Evolutionary conservation across 371 early-diverging fungal genomes (phyloP), one percentile per base, ranked within the genome.

Genomic region (Aphelidium insulamus): DNA sequence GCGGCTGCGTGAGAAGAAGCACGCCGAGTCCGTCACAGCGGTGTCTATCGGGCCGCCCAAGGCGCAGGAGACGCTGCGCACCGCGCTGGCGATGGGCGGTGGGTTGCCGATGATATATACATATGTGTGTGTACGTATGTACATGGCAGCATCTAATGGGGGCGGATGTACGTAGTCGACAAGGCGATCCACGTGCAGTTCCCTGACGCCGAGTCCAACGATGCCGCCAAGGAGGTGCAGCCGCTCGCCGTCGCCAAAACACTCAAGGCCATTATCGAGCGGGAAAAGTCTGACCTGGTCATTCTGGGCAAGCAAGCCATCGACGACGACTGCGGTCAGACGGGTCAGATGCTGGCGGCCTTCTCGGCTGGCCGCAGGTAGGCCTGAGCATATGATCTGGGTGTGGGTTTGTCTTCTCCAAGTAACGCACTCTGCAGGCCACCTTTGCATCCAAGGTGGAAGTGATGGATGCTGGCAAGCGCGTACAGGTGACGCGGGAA

Each of bases 261-360:
- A 29, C 54, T 94, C 46, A 74, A 74, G 63, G 79, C 77, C 23
- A 54, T 80, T 26, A 68, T 75, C 20, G 77, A 76, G 30, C 78
- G 82, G 65, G 86, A 90, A 48, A 82, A 86, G 59, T 75, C 85
- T 22, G 77, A 86, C 46, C 52, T 94, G 28, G 76, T 92, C 21
- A 77, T 97, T 35, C 55, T 97, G 39, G 97, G 97, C 39, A 97
- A 97, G 64, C 94, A 97, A 57, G 94, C 94, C 25, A 92, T 92
- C 50, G 97, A 92, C 60, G 92, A 97, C 48, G 94, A 97, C 54
- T 59, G 81, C 36, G 76, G 72, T 57, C 97, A 97, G 59, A 90
- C 91, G 16, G 94, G 97, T 20, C 92, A 87, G 61, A 94, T 97
- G 86, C 68, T 97, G 23, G 94, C 94, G 97, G 94, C 26, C 55